Evolutionary conservation across 805 yeast species (phyloP), one percentile per base, ranked within the genome.

Genomic region (Candida maesae): DNA sequence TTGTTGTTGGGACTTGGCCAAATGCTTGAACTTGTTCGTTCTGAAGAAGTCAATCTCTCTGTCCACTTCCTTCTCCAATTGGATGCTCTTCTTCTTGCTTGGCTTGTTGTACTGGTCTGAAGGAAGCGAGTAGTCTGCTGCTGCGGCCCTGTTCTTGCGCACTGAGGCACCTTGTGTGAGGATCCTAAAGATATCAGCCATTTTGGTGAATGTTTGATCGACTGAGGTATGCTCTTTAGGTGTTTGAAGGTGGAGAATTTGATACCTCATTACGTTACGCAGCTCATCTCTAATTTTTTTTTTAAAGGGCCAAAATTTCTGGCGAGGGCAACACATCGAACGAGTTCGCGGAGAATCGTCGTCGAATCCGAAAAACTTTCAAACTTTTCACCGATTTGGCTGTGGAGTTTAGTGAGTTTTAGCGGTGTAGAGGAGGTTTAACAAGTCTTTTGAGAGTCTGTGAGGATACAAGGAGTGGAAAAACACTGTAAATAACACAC

Each of bases 121-220:
- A 34, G 59, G 66, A 24, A 53, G 48, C 15, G 55, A 38, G 33
- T 51, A 55, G 31, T 48, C 58, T 20, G 63, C 63, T 15, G 44
- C 53, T 5, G 53, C 41, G 10, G 39, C 45, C 21, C 49, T 78
- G 18, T 74, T 65, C 59, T 79, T 78, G 58, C 79, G 81, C 38
- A 91, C 67, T 11, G 80, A 73, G 0, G 97, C 95, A 17, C 98
- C 98, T 56, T 97, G 70, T 0, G 89, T 71, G 27, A 91, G 72
- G 3, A 93, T 80, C 54, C 86, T 72, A 61, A 91, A 93, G 45
- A 91, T 83, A 67, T 91, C 99, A 96, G 89, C 89, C 13, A 7
- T 35, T 27, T 16, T 25, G 6, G 13, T 7, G 16, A 9, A 12
- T 10, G 5, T 14, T 6, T 15, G 6, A 28, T 13, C 18, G 15